Conservation (phyloP, 192 early-diverging fungal genomes). For the Coemansia sp. region DNA sequence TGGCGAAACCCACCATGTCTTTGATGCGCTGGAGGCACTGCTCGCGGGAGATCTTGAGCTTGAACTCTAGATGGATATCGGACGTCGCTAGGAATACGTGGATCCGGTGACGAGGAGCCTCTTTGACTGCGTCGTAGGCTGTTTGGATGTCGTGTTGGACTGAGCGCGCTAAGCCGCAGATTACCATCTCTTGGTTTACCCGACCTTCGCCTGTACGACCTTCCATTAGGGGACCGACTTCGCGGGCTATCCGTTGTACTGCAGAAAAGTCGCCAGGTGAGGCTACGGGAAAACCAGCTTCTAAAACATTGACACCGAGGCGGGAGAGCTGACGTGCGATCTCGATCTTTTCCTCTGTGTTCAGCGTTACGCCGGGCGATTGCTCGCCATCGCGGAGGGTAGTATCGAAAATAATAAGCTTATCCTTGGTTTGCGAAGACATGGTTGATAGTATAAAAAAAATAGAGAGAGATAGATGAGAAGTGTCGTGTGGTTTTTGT, state of each 20-base stretch:
- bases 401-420: conserved; percentile 95
- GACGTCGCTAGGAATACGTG: conserved; percentile 97
- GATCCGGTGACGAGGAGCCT: conserved; percentile 86
- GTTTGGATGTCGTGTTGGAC: conserved; percentile 84
- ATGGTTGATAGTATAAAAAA: neutral
- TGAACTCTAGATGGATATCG: conserved; percentile 94
- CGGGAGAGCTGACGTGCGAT: conserved; percentile 92
- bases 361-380: conserved; percentile 96
- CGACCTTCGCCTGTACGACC: conserved; percentile 73
- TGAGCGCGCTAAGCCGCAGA: conserved; percentile 89
- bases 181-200: conserved; percentile 73
- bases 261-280: conserved; percentile 95
- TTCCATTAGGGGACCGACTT: conserved; percentile 83
- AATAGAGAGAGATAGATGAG: neutral
- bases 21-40: conserved; percentile 84
- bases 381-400: conserved; percentile 98
- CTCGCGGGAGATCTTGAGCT: conserved; percentile 87
- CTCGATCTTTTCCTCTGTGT: conserved; percentile 89
- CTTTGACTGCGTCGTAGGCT: conserved; percentile 85
- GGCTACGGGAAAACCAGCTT: conserved; percentile 96
- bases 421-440: conserved; percentile 57
- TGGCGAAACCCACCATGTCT: conserved; percentile 79
- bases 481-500: too few species aligned
- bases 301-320: conserved; percentile 94
- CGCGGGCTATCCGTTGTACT: conserved; percentile 89